Evolutionary conservation across 257 asterid genomes (phyloP).

Genomic region (Haberlea rhodopensis): DNA sequence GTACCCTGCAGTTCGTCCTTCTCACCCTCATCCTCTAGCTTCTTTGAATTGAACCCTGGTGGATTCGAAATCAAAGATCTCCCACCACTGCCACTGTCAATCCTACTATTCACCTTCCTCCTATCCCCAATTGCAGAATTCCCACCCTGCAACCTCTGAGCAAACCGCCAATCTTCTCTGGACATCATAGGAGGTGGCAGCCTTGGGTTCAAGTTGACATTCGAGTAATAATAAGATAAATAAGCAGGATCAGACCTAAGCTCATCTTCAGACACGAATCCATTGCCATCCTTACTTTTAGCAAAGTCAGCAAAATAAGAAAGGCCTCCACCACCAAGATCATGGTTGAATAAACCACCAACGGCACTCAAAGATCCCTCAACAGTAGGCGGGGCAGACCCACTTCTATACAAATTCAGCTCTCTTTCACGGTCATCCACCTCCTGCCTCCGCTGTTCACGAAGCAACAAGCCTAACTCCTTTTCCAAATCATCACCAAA

Average conservation of each 20-base stretch:
- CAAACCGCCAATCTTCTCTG: slow-evolving; percentile 49
- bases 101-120: slow-evolving; percentile 37
- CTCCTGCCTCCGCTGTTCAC: slow-evolving; percentile 70
- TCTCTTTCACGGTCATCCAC: slow-evolving; percentile 85
- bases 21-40: slow-evolving; percentile 22
- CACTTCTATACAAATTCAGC: slow-evolving; percentile 90
- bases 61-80: slow-evolving; percentile 48
- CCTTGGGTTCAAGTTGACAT: slow-evolving; percentile 70
- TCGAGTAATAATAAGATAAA: slow-evolving; percentile 53
- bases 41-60: slow-evolving; percentile 33
- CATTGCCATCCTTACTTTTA: slow-evolving; percentile 35
- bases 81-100: slow-evolving; percentile 26
- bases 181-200: slow-evolving; percentile 55
- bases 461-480: slow-evolving; percentile 77
- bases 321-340: slow-evolving; percentile 29
- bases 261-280: slow-evolving; percentile 48
- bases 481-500: slow-evolving; percentile 81
- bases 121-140: slow-evolving; percentile 50
- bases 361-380: slow-evolving; percentile 92
- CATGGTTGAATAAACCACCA: slow-evolving; percentile 78
- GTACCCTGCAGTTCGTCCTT: slow-evolving; percentile 38
- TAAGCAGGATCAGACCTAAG: slow-evolving; percentile 76
- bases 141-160: slow-evolving; percentile 45
- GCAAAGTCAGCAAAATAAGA: slow-evolving; percentile 44
- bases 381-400: slow-evolving; percentile 99